Base-by-base conservation (phyloP, 441 rosid species). In the Populus tomentosa region DNA sequence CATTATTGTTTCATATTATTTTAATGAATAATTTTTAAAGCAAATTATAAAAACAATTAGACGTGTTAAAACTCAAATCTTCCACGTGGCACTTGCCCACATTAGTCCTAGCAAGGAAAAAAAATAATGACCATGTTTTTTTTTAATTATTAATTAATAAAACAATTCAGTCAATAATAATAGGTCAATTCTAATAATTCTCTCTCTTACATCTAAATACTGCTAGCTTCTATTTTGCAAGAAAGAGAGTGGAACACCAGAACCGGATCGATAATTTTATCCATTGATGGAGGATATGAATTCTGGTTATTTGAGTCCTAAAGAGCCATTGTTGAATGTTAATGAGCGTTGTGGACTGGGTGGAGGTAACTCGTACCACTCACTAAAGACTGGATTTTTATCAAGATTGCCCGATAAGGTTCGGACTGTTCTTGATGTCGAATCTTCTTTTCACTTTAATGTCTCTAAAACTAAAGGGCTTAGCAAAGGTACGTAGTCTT, bases 341-440 rank as follows among this genome's bases (percentile, higher is more conserved):
- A 53, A 72, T 72, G 50, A 59, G 59, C 40, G 33, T 69, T 63
- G 32, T 4, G 46, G 81, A 59, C 79, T 79, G 56, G 69, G 56
- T 63, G 79, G 80, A 68, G 61, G 75, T 11, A 75, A 83, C 78
- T 88, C 91, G 56, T 85, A 84, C 24, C 65, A 63, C 81, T 10
- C 86, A 2, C 85, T 90, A 26, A 79, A 83, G 76, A 72, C 36
- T 0, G 90, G 87, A 5, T 91, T 93, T 80, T 56, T 91, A 56
- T 77, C 84, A 3, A 86, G 80, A 33, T 80, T 93, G 83, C 93
- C 97, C 9, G 85, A 74, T 9, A 90, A 93, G 77, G 84, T 93
- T 78, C 88, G 87, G 65, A 79, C 85, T 40, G 76, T 79, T 16
- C 24, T 88, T 33, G 91, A 89, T 78, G 79, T 78, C 2, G 93